A percentile compares a stretch with the other conserved stretches of the same genome.
These are phyloP conservation scores for Oryza punctata DNA, from an alignment of 176 grass and related monocot species.

Conservation along the genomic window DNA sequence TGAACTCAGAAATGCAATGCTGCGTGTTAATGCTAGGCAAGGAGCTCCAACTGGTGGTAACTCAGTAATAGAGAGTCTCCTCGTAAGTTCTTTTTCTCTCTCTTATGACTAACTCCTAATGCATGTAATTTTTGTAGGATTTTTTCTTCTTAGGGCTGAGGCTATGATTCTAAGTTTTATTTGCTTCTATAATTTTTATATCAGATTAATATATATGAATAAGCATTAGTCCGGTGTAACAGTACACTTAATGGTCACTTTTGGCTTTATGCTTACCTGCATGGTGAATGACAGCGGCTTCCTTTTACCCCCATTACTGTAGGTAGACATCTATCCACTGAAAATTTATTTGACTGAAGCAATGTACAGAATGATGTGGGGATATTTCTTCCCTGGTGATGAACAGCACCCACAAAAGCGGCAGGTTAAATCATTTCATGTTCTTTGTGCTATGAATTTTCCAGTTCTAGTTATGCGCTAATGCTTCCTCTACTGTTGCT, in stretches of 20 bases:
- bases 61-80: constrained; percentile 78
- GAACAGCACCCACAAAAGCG: constrained; percentile 89
- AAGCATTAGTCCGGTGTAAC: constrained; percentile 14
- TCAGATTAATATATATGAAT: constrained; percentile 20
- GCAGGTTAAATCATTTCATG: constrained; percentile 61
- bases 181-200: background rate
- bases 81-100: constrained; percentile 52
- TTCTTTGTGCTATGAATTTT: constrained; percentile 20
- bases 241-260: constrained; percentile 6
- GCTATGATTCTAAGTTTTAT: constrained; percentile 31
- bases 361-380: constrained; percentile 99
- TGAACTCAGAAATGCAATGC: constrained; percentile 82
- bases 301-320: constrained; percentile 46
- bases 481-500: constrained; percentile 20
- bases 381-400: constrained; percentile 94
- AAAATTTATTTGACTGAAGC: constrained; percentile 97
- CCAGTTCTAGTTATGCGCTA: constrained; percentile 17
- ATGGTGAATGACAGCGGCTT: constrained; percentile 33
- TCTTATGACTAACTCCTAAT: constrained; percentile 26
- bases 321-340: constrained; percentile 98
- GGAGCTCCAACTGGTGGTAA: constrained; percentile 87
- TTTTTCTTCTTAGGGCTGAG: background rate
- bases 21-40: constrained; percentile 92
- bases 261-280: background rate
- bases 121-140: constrained; percentile 7